A percentile compares a stretch with the other conserved stretches of the same genome.
These are phyloP conservation scores for Candida andamanensis DNA, from an alignment of 805 yeast genomes.

Conservation along the genomic window DNA sequence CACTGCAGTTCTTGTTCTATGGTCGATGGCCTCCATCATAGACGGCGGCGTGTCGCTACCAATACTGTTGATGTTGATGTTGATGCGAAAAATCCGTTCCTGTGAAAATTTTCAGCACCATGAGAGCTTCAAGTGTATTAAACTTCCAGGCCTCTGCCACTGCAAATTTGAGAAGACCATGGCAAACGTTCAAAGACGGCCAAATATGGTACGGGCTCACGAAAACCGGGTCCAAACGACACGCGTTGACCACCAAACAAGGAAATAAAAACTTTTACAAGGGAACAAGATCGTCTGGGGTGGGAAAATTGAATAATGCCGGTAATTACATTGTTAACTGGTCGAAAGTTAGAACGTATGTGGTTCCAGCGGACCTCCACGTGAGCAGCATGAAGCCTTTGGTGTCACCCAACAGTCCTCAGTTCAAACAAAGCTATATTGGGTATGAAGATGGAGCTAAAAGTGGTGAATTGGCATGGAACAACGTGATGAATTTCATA, in stretches of 20 bases:
- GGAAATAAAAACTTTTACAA: conserved; percentile 93
- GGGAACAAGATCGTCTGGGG: conserved; percentile 94
- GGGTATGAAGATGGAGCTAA: conserved; percentile 71
- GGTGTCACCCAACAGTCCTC: conserved; percentile 70
- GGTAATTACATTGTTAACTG: conserved; percentile 80
- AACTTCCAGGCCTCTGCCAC: conserved; percentile 43
- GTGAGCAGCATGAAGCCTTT: conserved; percentile 57
- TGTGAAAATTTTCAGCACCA: conserved; percentile 14
- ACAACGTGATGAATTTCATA: conserved; percentile 70
- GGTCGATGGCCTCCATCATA: background rate
- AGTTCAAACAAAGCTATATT: conserved; percentile 57
- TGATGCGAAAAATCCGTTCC: background rate
- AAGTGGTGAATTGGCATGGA: conserved; percentile 68
- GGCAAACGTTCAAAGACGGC: conserved; percentile 84
- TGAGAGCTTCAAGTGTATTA: conserved; percentile 47
- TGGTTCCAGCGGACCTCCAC: conserved; percentile 56
- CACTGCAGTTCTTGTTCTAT: background rate
- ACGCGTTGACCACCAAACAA: conserved; percentile 81
- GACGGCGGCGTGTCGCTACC: background rate
- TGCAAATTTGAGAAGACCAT: conserved; percentile 67
- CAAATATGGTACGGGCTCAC: conserved; percentile 75
- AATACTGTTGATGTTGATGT: background rate
- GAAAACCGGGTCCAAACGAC: conserved; percentile 78
- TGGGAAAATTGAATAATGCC: conserved; percentile 69
- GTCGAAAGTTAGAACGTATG: conserved; percentile 85